Evolutionary conservation across 768 basidiomycete species (phyloP).

Genomic region (Sporobolomyces pararoseus): DNA sequence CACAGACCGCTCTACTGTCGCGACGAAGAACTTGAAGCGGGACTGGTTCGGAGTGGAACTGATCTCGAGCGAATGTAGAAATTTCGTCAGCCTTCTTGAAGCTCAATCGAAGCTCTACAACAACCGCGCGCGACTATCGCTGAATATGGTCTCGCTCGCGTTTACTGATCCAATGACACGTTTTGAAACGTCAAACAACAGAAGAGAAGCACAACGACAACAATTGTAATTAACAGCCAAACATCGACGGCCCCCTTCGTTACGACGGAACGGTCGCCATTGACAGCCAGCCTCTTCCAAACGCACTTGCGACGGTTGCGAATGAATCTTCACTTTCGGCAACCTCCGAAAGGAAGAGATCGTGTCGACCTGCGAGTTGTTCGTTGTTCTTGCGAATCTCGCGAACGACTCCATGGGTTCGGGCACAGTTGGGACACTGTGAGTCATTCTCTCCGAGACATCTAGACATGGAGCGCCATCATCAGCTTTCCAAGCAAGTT

Average conservation of each 20-base stretch:
- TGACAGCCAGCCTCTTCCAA: slow-evolving; percentile 47
- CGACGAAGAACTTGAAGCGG: no score
- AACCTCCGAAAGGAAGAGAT: slow-evolving; percentile 51
- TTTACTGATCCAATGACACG: no score
- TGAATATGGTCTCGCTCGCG: no score
- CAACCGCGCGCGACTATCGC: no score
- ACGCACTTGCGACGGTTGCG: slow-evolving; percentile 49
- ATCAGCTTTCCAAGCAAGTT: not conserved
- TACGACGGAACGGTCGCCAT: not conserved
- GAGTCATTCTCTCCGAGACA: slow-evolving; percentile 84
- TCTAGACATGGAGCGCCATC: slow-evolving; percentile 51
- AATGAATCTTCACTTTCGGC: slow-evolving; percentile 51
- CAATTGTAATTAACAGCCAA: no score
- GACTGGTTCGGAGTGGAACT: no score
- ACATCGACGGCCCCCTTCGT: not conserved
- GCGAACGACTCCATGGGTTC: slow-evolving; percentile 79
- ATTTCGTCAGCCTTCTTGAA: no score
- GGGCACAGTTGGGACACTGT: slow-evolving; percentile 83
- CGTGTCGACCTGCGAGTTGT: slow-evolving; percentile 58
- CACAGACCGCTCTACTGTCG: no score
- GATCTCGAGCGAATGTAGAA: no score
- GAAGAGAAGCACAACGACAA: no score
- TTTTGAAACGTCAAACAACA: no score
- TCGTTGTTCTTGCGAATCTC: slow-evolving; percentile 86
- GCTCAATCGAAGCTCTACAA: no score